Conservation (phyloP, 2,329 filamentous ascomycete species). For the Alternaria incomplexa region DNA sequence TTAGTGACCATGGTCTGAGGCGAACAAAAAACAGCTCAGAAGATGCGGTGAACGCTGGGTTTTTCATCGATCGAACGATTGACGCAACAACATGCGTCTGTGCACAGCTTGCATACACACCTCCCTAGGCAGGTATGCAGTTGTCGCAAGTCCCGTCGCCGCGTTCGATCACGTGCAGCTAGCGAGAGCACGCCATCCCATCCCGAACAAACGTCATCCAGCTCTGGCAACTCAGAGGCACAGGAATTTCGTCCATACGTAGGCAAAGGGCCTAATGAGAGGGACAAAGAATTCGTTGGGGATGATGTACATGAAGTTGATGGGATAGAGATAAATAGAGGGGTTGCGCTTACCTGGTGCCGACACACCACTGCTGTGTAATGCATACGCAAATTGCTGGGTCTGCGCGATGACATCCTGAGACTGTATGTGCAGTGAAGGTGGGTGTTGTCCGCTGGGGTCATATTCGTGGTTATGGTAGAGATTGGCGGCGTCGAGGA, state of each 20-base stretch:
- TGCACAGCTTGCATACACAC: slow-evolving; percentile 22
- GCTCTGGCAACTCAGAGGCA: slow-evolving; percentile 17
- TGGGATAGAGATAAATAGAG: slow-evolving; percentile 2
- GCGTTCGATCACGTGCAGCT: slow-evolving; percentile 24
- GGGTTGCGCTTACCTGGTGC: slow-evolving; percentile 29
- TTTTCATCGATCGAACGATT: slow-evolving; percentile 4
- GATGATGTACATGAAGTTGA: slow-evolving; percentile 7
- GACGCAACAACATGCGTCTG: slow-evolving; percentile 1
- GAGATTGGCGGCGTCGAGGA: slow-evolving; percentile 35
- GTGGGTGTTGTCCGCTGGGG: slow-evolving; percentile 21
- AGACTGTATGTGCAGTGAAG: slow-evolving; percentile 17
- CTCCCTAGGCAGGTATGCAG: slow-evolving; percentile 24
- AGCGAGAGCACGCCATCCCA: slow-evolving; percentile 25
- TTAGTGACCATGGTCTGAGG: slow-evolving; percentile 28
- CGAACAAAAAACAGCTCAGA: slow-evolving; percentile 1
- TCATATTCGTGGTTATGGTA: slow-evolving; percentile 34
- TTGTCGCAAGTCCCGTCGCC: slow-evolving; percentile 10
- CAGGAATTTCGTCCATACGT: slow-evolving; percentile 15
- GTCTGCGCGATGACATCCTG: slow-evolving; percentile 24
- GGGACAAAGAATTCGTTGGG: slow-evolving; percentile 1
- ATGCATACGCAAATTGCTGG: slow-evolving; percentile 26
- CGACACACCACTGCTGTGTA: slow-evolving; percentile 27
- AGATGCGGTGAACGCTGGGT: background rate
- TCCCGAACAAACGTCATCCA: slow-evolving; percentile 32
- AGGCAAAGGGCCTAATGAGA: slow-evolving; percentile 11